Base-by-base conservation (phyloP, 805 yeast species). In the Zygotorulaspora florentina region DNA sequence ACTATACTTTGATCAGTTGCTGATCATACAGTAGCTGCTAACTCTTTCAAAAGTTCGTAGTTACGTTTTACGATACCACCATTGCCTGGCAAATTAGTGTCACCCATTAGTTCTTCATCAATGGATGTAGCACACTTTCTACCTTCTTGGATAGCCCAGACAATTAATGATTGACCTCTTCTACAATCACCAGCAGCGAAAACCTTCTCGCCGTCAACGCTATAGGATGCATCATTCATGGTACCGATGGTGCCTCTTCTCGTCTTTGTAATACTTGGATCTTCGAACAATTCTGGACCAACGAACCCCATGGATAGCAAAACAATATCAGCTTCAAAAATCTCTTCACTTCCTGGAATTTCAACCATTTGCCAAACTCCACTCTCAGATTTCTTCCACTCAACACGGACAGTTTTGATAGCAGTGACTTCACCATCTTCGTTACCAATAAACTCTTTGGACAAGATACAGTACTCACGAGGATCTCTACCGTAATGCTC, bases 361-460 rank as follows among this genome's bases (percentile, higher is more conserved):
- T 91, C 98, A 54, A 90, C 86, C 99, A 93, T 93, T 70, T 90
- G 97, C 98, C 98, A 91, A 30, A 95, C 97, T 16, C 98, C 98
- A 45, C 85, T 76, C 61, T 86, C 96, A 16, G 96, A 83, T 64
- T 88, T 81, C 76, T 87, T 89, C 99, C 99, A 91, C 70, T 93
- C 99, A 51, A 91, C 98, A 65, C 98, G 81, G 39, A 91, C 96
- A 2, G 98, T 90, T 69, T 87, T 88, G 67, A 91, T 89, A 42
- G 96, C 98, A 69, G 79, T 87, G 46, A 91, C 98, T 59, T 90
- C 88, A 46, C 97, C 97, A 41, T 87, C 88, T 9, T 83, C 97
- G 64, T 93, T 96, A 50, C 89, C 96, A 55, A 91, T 85, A 65
- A 91, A 91, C 69, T 91, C 97, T 73, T 93, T 91, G 36, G 97